phyloP scores from a whole-genome alignment of 2,329 filamentous ascomycete species.

The Hypomyces rosellus region DNA sequence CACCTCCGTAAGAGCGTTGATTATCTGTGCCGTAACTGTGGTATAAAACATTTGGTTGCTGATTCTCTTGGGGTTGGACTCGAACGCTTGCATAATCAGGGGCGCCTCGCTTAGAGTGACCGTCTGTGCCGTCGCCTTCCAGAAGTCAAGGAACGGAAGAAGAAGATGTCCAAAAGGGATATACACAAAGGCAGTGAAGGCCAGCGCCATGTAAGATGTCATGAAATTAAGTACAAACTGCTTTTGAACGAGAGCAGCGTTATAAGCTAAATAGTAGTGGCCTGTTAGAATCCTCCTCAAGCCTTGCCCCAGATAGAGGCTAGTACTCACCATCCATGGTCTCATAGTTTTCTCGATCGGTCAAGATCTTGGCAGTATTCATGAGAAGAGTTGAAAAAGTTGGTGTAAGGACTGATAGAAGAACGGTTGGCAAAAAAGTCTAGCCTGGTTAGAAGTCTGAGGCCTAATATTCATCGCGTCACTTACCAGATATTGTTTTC shows the following conservation, averaged over 20 bases:
- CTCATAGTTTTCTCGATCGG: slow-evolving; percentile 84
- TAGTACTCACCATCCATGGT: slow-evolving; percentile 58
- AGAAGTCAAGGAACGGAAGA: slow-evolving; percentile 79
- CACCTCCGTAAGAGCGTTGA: slow-evolving; percentile 79
- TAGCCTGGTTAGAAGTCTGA: slow-evolving; percentile 28
- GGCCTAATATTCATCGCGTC: neutral
- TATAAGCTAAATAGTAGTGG: slow-evolving; percentile 49
- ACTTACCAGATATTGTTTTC: slow-evolving; percentile 75
- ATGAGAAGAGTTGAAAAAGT: slow-evolving; percentile 72
- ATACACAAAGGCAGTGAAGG: slow-evolving; percentile 90
- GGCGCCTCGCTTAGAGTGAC: slow-evolving; percentile 72
- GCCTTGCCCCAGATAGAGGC: neutral
- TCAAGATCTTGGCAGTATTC: slow-evolving; percentile 68
- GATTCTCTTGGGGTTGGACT: slow-evolving; percentile 76
- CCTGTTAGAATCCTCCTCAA: neutral
- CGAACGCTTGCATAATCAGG: slow-evolving; percentile 59
- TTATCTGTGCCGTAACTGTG: slow-evolving; percentile 86
- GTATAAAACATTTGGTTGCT: slow-evolving; percentile 94
- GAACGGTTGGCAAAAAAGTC: slow-evolving; percentile 81
- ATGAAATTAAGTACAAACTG: slow-evolving; percentile 96
- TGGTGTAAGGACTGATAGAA: slow-evolving; percentile 77
- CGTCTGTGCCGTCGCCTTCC: slow-evolving; percentile 65
- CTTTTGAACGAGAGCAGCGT: slow-evolving; percentile 81
- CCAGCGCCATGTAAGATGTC: slow-evolving; percentile 87
- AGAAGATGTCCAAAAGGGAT: slow-evolving; percentile 83